Evolutionary conservation across 176 grass and related monocot species (phyloP), one percentile per base, ranked within the genome.

Genomic region (Elymus sibiricus): DNA sequence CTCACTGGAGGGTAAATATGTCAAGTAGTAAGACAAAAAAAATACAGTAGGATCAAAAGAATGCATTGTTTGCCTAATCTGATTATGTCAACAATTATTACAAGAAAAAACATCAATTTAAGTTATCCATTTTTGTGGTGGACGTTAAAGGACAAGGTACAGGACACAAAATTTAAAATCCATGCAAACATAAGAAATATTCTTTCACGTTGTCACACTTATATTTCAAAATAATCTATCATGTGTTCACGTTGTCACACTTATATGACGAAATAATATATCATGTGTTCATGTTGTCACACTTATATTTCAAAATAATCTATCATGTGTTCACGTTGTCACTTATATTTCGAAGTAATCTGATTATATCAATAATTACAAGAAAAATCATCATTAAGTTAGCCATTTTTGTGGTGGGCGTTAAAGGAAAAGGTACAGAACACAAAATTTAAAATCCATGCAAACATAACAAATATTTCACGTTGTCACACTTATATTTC

Each of bases 161-260:
- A 51, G 9, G 47, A 1, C 31, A 61, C 5, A 70, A 64, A 46
- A 81, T 17, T 38, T 14, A 37, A 70, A 32, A 40, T 72, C 6
- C 9, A 51, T 27, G 28, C 26, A 85, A 85, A 17, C 5, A 81
- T 69, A 24, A 67, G 4, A 78, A 31, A 31, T 22, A 25, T 70
- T 28, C n/a, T 70, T 31, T 64, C 35, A 82, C 15, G 87, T 76
- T 68, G 2, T 26, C 21, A 29, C 6, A 80, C 11, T 15, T 35
- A 71, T 60, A 72, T 42, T 68, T 71, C 38, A 79, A 59, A 37
- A 83, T 14, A 79, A 82, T 12, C 42, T 31, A 51, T 63, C 31
- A 66, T 85, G 71, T 38, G 12, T 64, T 74, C 10, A 67, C 5
- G 12, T 75, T 67, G 3, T 25, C 19, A 28, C 5, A 79, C 11